These are phyloP conservation scores for Pyrenochaeta sp. DNA, from an alignment of 2,329 filamentous ascomycete species.

Conservation along the genomic window DNA sequence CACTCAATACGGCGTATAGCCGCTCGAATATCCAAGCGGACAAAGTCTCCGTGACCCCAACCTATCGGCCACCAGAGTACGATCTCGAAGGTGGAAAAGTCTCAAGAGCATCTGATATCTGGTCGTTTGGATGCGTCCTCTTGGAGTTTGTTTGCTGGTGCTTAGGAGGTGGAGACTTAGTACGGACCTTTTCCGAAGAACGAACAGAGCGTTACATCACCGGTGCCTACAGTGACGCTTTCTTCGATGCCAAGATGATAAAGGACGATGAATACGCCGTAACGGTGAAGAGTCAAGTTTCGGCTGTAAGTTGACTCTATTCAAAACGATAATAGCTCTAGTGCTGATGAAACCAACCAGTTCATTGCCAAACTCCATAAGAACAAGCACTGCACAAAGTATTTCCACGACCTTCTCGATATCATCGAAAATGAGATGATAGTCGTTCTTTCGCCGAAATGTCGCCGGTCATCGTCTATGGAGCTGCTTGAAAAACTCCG, in stretches of 20 bases:
- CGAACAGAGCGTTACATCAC: conserved; percentile 5
- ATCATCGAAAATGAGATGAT: conserved; percentile 25
- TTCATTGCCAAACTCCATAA: conserved; percentile 14
- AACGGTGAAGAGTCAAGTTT: conserved; percentile 14
- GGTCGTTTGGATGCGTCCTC: conserved; percentile 28
- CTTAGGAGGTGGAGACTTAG: conserved; percentile 7
- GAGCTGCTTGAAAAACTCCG: neutral
- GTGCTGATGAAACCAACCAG: conserved; percentile 3
- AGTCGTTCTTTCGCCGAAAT: conserved; percentile 1
- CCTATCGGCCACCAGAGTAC: conserved; percentile 26
- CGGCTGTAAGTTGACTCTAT: conserved; percentile 6
- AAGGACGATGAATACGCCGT: conserved; percentile 6
- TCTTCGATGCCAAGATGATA: conserved; percentile 18
- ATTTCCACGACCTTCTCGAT: conserved; percentile 23
- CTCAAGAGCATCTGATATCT: conserved; percentile 25
- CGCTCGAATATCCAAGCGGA: conserved; percentile 13
- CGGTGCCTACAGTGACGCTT: conserved; percentile 16
- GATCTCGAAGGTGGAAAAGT: conserved; percentile 20
- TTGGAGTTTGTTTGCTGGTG: conserved; percentile 26
- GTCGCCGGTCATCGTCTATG: neutral
- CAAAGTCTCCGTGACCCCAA: conserved; percentile 7
- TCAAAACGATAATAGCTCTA: neutral
- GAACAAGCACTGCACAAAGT: conserved; percentile 16
- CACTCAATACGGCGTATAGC: neutral
- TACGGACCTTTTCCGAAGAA: conserved; percentile 1